Base-by-base conservation (phyloP, 805 yeast genomes). In the Yamadazyma sp. region DNA sequence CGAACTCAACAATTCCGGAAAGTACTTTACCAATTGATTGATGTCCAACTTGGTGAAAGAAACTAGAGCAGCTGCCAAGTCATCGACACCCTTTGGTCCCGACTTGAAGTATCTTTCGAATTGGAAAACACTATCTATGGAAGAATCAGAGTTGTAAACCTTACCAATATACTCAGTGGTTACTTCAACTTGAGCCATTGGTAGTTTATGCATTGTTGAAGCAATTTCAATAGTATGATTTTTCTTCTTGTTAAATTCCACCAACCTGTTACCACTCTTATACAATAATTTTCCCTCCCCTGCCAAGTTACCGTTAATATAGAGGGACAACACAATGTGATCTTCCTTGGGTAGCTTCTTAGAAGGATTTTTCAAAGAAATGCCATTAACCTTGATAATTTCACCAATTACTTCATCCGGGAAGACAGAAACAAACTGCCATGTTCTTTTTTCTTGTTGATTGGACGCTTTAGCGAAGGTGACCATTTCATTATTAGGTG, bases 401-500 rank as follows among this genome's bases (percentile, higher is more conserved):
- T 87, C 95, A 23, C 90, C 84, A 40, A 87, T 67, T 10, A 70
- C 67, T 60, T 88, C 96, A 27, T 76, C 81, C 1, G 87, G 78
- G 47, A 72, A 69, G 9, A 84, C 86, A 2, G 91, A 79, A 7
- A 84, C 73, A 50, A 88, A 84, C 38, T 76, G 78, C 95, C 95
- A 87, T 6, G 58, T 45, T 17, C 65, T 55, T 27, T 62, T 57
- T 7, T 70, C 71, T 11, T 58, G 54, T 51, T 79, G 86, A 57
- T 82, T 82, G 0, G 85, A 73, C 9, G 84, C 87, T 52, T 79
- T 80, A n/a, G 80, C 73, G 54, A 86, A 83, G 4, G 66, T 59
- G 22, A 82, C 63, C 29, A 60, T 48, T 4, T 67, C 70, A 17
- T 75, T 68, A 32, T 75, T 74, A 4, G 78, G 75, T 8, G 82